Base-by-base conservation (phyloP, 768 basidiomycete genomes). In the Cystobasidium onofrii region DNA sequence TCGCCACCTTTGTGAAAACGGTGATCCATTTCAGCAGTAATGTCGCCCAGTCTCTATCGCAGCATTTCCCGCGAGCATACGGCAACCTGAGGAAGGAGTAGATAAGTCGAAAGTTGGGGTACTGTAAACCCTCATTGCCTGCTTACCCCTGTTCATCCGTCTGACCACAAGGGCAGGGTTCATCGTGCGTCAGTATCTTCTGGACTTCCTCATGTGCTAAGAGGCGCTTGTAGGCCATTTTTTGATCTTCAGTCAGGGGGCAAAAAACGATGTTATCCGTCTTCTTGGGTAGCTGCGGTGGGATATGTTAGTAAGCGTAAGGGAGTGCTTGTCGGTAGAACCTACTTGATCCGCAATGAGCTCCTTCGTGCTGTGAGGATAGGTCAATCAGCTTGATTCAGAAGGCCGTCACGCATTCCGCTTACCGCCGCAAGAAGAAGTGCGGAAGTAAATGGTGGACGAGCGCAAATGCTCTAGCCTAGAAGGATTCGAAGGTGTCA, bases 241-340 rank as follows among this genome's bases (percentile, higher is more conserved):
- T 85, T 81, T 96, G 94, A 41, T 82, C 84, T 0, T 82, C 73
- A 0, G 90, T 90, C 62, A 98, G 82, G 18, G 92, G 94, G 78
- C 95, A 99, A 78, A 97, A 95, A 4, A 96, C 91, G 17, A 97
- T 90, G 78, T 92, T 84, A 76, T 99, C 95, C 0, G 85, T 85
- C 83, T 99, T 99, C 75, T 84, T 84, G 0, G 95, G 95, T 1
- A 98, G 84, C 89, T 94, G 27, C 6, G 57, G 20, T 12, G 15
- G 3, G 18, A 50, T 50, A 17, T 7, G 46, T 50, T n/a, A 50
- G 46, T 20, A n/a, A 20, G 9, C 77, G 1, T 76, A 20, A 75
- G 62, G 55, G 77, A 73, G 1, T 13, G 44, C 17, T 57, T 75
- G 33, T 78, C 75, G 4, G 71, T 76, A 15, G 34, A 43, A 57